These are phyloP conservation scores for Cercospora beticola DNA, from an alignment of 2,329 filamentous ascomycete genomes.

Conservation along the genomic window DNA sequence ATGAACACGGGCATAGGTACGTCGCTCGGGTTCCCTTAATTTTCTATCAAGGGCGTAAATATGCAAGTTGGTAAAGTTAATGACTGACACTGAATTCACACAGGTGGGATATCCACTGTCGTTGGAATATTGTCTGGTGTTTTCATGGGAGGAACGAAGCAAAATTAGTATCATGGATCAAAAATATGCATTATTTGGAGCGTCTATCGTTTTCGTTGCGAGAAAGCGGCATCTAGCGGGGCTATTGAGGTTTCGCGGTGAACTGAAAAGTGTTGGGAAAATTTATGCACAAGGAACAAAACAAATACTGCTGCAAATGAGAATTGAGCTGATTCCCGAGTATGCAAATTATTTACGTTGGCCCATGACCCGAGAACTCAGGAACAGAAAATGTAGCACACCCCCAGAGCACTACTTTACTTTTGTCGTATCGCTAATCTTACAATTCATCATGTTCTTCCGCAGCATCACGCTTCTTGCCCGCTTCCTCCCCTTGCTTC, in stretches of 20 bases:
- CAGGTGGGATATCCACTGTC: not conserved
- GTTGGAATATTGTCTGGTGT: not conserved
- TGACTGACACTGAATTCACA: not conserved
- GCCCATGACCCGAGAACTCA: not conserved
- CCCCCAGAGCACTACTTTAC: not conserved
- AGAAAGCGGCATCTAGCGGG: not conserved
- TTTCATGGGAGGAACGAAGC: not conserved
- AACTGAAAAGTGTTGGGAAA: not conserved
- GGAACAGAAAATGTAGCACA: not conserved
- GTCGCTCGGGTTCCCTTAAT: not conserved
- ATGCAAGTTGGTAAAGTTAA: not conserved
- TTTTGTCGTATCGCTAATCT: not conserved
- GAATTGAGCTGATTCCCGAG: too few relatives aligned
- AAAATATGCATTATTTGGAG: not conserved
- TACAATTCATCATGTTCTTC: slow-evolving; percentile 36
- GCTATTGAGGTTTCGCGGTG: too few relatives aligned
- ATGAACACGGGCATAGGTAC: not conserved
- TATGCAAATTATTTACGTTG: too few relatives aligned
- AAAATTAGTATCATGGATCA: not conserved
- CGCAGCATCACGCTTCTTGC: slow-evolving; percentile 7
- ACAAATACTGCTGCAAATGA: not conserved
- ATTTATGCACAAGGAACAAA: not conserved
- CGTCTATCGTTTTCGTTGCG: not conserved
- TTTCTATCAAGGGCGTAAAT: not conserved
- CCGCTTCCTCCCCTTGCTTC: slow-evolving; percentile 26